Conservation (phyloP, 1,284 basidiomycete genomes). For the Cutaneotrichosporon daszewskae region DNA sequence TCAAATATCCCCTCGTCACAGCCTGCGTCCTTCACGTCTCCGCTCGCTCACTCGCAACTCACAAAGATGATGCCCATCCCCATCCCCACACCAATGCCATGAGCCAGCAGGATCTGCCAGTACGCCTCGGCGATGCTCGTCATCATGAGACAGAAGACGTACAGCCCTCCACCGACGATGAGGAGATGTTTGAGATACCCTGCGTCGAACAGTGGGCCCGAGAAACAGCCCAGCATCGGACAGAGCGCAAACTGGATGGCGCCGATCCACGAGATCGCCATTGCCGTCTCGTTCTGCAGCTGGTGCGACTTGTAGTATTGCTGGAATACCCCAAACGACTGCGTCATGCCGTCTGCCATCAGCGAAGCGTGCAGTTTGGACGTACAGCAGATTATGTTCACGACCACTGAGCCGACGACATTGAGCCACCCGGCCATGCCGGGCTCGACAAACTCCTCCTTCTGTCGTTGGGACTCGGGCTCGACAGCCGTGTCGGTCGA, state of each 20-base stretch:
- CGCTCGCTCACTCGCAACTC: not conserved
- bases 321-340: slow-evolving; percentile 37
- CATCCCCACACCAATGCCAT: slow-evolving; percentile 27
- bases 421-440: slow-evolving; percentile 9
- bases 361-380: not conserved
- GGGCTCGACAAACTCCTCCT: slow-evolving; percentile 9
- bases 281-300: slow-evolving; percentile 13
- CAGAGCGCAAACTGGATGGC: slow-evolving; percentile 58
- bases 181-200: slow-evolving; percentile 55
- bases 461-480: too few relatives aligned
- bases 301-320: slow-evolving; percentile 23
- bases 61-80: slow-evolving; percentile 51
- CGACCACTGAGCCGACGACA: slow-evolving; percentile 15
- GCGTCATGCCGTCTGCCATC: slow-evolving; percentile 34
- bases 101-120: slow-evolving; percentile 50
- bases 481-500: too few relatives aligned
- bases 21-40: too few relatives aligned
- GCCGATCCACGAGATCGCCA: slow-evolving; percentile 60
- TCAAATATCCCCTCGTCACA: too few relatives aligned
- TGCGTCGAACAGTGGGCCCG: slow-evolving; percentile 59
- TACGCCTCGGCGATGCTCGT: slow-evolving; percentile 56
- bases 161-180: slow-evolving; percentile 49
- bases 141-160: slow-evolving; percentile 55
- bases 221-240: slow-evolving; percentile 49
- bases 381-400: slow-evolving; percentile 35